Evolutionary conservation across 1,139 yeast species (phyloP), one percentile per base, ranked within the genome.

Genomic region (Saccharomycopsis hybrid): DNA sequence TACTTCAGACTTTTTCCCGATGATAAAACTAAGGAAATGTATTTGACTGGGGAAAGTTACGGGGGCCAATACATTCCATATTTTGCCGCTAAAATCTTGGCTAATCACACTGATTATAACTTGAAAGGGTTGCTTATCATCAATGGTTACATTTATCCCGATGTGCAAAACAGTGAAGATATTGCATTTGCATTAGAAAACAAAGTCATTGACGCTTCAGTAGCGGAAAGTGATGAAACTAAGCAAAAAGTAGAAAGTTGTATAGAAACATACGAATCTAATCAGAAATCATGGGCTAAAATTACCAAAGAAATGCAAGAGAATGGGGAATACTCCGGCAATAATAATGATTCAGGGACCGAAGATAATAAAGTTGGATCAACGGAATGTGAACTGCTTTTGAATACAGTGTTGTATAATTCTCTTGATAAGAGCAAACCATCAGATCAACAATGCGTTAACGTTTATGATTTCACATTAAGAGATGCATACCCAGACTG

Each of bases 1-100:
- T 86, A 76, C 65, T 78, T 72, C 57, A 71, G 72, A 48, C 57
- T 80, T 9, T 85, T 85, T 61, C 90, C 94, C 0, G 80, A 80
- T 51, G 81, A 80, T 51, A 56, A 64, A 24, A 61, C 60, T 36
- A 76, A 81, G 54, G 84, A 83, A 38, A 70, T 85, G 25, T 79
- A 74, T 58, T 66, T 85, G 47, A 90, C 90, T 0, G 95, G 95
- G 25, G 95, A 85, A 64, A 82, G 89, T 54, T 85, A 78, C 65
- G 95, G 95, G 2, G 95, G 95, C 18, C 94, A 85, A 61, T 85
- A 85, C 62, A 80, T 85, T 51, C 95, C 95, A 1, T 82, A 85
- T 60, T 73, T 85, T 48, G 87, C 85, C 2, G 65, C 71, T 44
- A 77, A 76, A 2, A 69, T 85, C 27, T 60, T 76, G 46, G 65